These are phyloP conservation scores for Ustulina deusta DNA, from an alignment of 2,329 filamentous ascomycete genomes.

Conservation along the genomic window DNA sequence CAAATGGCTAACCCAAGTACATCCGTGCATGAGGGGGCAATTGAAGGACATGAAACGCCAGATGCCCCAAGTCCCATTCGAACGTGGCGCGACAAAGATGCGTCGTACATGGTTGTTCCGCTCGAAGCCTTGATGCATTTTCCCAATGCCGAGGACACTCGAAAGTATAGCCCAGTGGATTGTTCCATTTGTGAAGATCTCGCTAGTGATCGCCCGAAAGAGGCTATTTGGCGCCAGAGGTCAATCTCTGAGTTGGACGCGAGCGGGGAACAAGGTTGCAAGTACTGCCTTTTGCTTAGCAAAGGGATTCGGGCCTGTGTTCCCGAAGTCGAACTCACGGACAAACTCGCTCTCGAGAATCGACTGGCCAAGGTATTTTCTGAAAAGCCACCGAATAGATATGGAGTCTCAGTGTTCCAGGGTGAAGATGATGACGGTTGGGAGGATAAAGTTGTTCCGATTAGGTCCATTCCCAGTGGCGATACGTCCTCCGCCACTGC, in stretches of 20 bases:
- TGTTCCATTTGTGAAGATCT: background rate
- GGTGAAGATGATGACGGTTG: background rate
- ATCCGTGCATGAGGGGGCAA: background rate
- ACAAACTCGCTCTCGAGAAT: background rate
- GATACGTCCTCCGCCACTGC: background rate
- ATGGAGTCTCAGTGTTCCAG: background rate
- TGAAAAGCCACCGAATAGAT: background rate
- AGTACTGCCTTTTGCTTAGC: slow-evolving; percentile 2
- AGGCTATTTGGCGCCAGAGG: background rate
- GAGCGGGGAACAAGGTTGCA: background rate
- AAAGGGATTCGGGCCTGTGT: background rate
- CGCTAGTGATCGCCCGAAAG: background rate
- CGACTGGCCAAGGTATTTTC: background rate
- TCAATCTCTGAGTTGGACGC: slow-evolving; percentile 3
- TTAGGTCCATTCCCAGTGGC: background rate
- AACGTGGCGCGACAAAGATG: slow-evolving; percentile 3
- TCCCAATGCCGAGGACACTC: background rate
- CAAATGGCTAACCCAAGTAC: background rate
- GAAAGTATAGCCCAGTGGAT: background rate
- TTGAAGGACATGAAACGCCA: background rate
- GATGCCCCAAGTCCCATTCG: background rate
- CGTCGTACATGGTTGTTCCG: background rate
- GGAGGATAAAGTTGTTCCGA: background rate
- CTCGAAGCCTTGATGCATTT: background rate
- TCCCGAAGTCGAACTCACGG: background rate